Conservation (phyloP, 345 rosid species). For the Syzygium aromaticum region DNA sequence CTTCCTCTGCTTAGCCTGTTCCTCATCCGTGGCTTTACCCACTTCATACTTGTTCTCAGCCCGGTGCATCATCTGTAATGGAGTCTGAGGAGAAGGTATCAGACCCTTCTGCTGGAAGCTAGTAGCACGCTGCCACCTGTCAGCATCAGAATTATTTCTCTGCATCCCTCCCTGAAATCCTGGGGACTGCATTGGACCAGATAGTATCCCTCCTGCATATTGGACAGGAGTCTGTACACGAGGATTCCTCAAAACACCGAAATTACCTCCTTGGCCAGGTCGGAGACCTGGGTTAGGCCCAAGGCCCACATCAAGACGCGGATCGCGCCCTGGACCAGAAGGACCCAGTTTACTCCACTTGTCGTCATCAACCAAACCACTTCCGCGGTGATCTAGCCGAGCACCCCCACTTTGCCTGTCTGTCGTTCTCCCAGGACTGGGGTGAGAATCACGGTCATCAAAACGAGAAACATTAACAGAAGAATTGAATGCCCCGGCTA, state of each 20-base stretch:
- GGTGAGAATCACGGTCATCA: slow-evolving; percentile 49
- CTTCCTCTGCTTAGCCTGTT: slow-evolving; percentile 75
- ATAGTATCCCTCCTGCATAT: slow-evolving; percentile 42
- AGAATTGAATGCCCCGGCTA: slow-evolving; percentile 28
- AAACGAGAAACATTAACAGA: slow-evolving; percentile 29
- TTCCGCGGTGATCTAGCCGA: slow-evolving; percentile 67
- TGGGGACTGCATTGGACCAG: slow-evolving; percentile 66
- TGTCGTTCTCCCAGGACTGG: slow-evolving; percentile 47
- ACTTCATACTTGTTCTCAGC: slow-evolving; percentile 93
- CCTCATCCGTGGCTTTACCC: slow-evolving; percentile 71
- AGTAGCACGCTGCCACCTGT: slow-evolving; percentile 78
- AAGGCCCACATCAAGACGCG: slow-evolving; percentile 35
- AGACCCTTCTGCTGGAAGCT: slow-evolving; percentile 65
- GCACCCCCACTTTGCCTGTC: slow-evolving; percentile 59
- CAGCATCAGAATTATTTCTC: slow-evolving; percentile 56
- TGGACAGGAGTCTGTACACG: slow-evolving; percentile 42
- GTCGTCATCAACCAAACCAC: slow-evolving; percentile 52
- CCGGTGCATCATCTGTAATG: slow-evolving; percentile 77
- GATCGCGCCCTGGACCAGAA: slow-evolving; percentile 44
- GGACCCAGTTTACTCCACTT: slow-evolving; percentile 52
- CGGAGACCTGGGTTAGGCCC: slow-evolving; percentile 43
- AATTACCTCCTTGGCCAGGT: slow-evolving; percentile 71
- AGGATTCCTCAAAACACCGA: slow-evolving; percentile 65
- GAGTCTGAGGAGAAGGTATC: slow-evolving; percentile 83
- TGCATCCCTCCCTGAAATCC: slow-evolving; percentile 59